phyloP scores from a whole-genome alignment of 108 stramenopile genomes.

The Nitzschia palea region DNA sequence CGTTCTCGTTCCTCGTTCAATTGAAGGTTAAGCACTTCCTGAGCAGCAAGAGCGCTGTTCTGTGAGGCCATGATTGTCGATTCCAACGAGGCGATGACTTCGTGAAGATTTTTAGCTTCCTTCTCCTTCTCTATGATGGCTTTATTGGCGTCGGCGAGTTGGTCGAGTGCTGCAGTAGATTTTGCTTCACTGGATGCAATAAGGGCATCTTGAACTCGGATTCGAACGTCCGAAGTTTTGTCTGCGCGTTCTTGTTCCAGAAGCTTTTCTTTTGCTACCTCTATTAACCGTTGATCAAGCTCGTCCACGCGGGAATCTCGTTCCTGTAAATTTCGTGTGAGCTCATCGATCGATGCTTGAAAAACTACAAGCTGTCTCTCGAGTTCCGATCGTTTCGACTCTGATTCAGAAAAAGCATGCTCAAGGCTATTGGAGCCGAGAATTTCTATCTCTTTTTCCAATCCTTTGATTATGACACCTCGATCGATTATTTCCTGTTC shows the following conservation, averaged over 20 bases:
- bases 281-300: slow-evolving; percentile 5
- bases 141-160: slow-evolving; percentile 1
- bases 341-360: neutral
- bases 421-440: neutral
- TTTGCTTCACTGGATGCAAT: slow-evolving; percentile 8
- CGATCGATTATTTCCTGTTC: slow-evolving; percentile 5
- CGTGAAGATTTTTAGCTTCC: neutral
- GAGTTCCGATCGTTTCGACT: slow-evolving; percentile 1
- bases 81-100: slow-evolving; percentile 6
- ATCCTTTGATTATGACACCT: slow-evolving; percentile 1
- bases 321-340: slow-evolving; percentile 7
- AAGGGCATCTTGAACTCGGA: slow-evolving; percentile 7
- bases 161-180: neutral
- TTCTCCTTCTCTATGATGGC: slow-evolving; percentile 11
- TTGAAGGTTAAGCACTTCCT: neutral
- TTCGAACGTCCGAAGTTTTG: neutral
- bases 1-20: neutral
- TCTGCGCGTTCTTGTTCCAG: neutral
- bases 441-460: slow-evolving; percentile 10
- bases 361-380: slow-evolving; percentile 9
- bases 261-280: neutral
- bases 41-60: neutral
- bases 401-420: neutral
- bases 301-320: neutral
- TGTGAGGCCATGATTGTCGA: neutral